Evolutionary conservation across 345 rosid genomes (phyloP).

Genomic region (Excoecaria agallocha): DNA sequence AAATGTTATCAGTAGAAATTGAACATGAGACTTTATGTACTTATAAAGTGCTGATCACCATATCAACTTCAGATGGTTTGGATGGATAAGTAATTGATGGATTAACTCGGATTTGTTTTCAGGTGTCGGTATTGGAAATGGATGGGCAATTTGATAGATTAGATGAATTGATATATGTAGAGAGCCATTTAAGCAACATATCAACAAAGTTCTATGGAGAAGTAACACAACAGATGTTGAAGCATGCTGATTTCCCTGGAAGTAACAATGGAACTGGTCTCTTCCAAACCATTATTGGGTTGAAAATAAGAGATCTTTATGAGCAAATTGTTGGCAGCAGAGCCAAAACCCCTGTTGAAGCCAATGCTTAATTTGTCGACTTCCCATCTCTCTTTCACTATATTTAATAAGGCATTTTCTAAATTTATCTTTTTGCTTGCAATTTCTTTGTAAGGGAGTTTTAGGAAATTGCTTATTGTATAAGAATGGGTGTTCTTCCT

Average conservation of each 20-base stretch:
- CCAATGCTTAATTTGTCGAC: slow-evolving; percentile 48
- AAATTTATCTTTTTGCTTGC: not conserved
- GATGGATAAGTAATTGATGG: too few species aligned
- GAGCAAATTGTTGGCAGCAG: slow-evolving; percentile 69
- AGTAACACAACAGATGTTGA: slow-evolving; percentile 93
- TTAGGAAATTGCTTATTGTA: not conserved
- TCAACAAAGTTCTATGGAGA: slow-evolving; percentile 94
- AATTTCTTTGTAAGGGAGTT: slow-evolving; percentile 6
- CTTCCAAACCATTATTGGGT: slow-evolving; percentile 85
- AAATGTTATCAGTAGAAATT: too few species aligned
- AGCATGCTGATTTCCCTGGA: slow-evolving; percentile 92
- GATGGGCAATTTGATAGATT: slow-evolving; percentile 94
- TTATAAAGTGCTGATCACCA: too few species aligned
- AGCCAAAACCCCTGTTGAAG: slow-evolving; percentile 48
- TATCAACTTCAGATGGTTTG: too few species aligned
- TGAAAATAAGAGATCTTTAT: slow-evolving; percentile 85
- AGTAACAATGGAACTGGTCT: slow-evolving; percentile 97
- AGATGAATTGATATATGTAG: slow-evolving; percentile 92
- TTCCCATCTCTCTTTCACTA: not conserved
- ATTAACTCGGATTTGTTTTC: not conserved
- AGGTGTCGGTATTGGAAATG: slow-evolving; percentile 97
- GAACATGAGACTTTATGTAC: too few species aligned
- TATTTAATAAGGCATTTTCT: not conserved
- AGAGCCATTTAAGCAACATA: slow-evolving; percentile 90
- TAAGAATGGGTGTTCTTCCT: too few species aligned